Base-by-base conservation (phyloP, 2,329 filamentous ascomycete genomes). In the Tolypocladium sp. region DNA sequence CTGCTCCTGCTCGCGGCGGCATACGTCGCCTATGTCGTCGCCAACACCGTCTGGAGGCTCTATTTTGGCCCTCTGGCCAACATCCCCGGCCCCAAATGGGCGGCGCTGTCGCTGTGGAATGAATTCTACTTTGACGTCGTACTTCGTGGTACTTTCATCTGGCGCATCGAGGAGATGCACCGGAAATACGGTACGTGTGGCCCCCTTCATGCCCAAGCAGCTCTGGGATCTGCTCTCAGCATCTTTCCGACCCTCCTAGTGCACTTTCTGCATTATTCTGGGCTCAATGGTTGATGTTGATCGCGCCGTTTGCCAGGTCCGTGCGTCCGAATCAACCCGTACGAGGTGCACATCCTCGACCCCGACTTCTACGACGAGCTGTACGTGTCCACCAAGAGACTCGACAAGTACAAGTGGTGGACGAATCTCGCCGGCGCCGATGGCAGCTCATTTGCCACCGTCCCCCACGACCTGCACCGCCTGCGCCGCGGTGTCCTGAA, bases 401-500 rank as follows among this genome's bases (percentile, higher is more conserved):
- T 60, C 3, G 62, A 67, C 55, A 61, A 64, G 55, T 64, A 59
- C 27, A 41, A 42, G 33, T 64, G 62, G 63, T 63, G 46, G 51
- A 58, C 55, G 54, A 57, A 58, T 17, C 37, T 56, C 40, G 54
- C 54, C 46, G 65, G 65, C 20, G 60, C 63, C 15, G 64, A 66
- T 35, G 60, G 53, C 4, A 61, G 62, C 37, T 58, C 59, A 12
- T 66, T 74, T 15, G 51, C 49, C 8, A 79, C 75, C 0, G 65
- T 73, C n/a, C 63, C 68, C 9, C 73, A 76, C 59, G 69, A 75
- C 27, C 64, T 71, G 8, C 78, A 80, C 61, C 73, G 74, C 2
- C 65, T 70, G 22, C 73, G 77, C 3, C 73, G 77, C 17, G 68
- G 62, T 4, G 67, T 74, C 2, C 60, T 80, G 55, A 76, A 71